Percentiles rank a stretch among this genome's conserved stretches.
These are phyloP conservation scores for Neurospora sp. DNA, from an alignment of 2,329 filamentous ascomycete genomes.

Conservation along the genomic window DNA sequence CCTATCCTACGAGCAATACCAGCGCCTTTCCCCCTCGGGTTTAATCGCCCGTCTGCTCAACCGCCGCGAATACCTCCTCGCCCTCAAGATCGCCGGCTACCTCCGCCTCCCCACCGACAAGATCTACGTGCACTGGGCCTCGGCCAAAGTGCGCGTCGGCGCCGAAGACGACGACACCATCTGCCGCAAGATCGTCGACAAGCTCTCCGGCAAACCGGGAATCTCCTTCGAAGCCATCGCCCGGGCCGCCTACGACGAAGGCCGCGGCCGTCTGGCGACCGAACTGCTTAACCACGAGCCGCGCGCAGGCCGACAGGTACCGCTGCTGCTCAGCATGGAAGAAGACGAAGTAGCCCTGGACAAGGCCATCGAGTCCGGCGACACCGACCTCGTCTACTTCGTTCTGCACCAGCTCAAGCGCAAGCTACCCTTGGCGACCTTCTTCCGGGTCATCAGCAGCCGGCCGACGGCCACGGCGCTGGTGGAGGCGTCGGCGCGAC, in stretches of 20 bases:
- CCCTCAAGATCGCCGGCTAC: slow-evolving; percentile 79
- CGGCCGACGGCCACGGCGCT: slow-evolving; percentile 80
- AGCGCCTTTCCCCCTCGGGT: slow-evolving; percentile 78
- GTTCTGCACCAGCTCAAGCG: slow-evolving; percentile 82
- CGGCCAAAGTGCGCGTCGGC: slow-evolving; percentile 80
- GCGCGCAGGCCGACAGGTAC: slow-evolving; percentile 90
- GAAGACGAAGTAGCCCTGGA: slow-evolving; percentile 91
- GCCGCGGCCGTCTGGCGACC: slow-evolving; percentile 77
- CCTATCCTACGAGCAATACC: slow-evolving; percentile 86
- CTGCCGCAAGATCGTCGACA: slow-evolving; percentile 76
- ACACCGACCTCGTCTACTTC: slow-evolving; percentile 85
- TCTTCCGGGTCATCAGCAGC: slow-evolving; percentile 84
- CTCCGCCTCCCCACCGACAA: slow-evolving; percentile 75
- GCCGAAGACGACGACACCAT: slow-evolving; percentile 80
- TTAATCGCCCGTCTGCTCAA: slow-evolving; percentile 81
- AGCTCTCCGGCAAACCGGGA: slow-evolving; percentile 75
- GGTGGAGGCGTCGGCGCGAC: slow-evolving; percentile 69
- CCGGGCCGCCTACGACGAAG: slow-evolving; percentile 86
- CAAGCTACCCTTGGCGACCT: slow-evolving; percentile 79
- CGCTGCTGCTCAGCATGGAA: slow-evolving; percentile 85
- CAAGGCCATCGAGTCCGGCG: slow-evolving; percentile 91
- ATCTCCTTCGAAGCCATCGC: slow-evolving; percentile 96
- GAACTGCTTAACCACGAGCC: slow-evolving; percentile 89
- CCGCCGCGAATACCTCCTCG: slow-evolving; percentile 82
- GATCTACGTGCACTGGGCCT: slow-evolving; percentile 96